Conservation (phyloP, 1,284 basidiomycete genomes). For the Singerocomus inundabilis region DNA sequence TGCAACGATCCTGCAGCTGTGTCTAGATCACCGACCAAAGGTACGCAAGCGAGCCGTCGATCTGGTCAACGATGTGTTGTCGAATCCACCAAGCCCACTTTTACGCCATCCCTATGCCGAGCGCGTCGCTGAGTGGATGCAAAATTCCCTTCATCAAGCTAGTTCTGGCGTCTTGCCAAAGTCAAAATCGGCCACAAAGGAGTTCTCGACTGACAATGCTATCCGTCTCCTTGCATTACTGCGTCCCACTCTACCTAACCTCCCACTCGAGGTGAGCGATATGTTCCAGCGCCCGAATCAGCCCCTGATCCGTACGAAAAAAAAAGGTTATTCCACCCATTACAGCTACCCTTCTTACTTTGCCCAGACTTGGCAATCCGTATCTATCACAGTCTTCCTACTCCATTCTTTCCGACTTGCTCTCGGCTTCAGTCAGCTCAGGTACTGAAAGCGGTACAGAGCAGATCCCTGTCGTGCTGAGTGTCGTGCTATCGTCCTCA, state of each 20-base stretch:
- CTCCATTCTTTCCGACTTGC: conserved; percentile 74
- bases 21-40: conserved; percentile 89
- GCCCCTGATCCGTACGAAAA: conserved; percentile 5
- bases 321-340: conserved; percentile 68
- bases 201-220: conserved; percentile 66
- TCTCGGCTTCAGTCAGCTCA: conserved; percentile 46
- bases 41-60: conserved; percentile 91
- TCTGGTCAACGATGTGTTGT: conserved; percentile 74
- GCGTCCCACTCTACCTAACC: conserved; percentile 60
- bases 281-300: conserved; percentile 9
- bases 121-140: conserved; percentile 78
- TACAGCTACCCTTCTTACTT: conserved; percentile 66
- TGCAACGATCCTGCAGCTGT: conserved; percentile 77
- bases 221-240: conserved; percentile 82
- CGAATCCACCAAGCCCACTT: conserved; percentile 73
- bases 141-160: conserved; percentile 65
- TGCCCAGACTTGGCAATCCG: conserved; percentile 80
- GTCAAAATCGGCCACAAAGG: conserved; percentile 54
- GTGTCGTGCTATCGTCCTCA: conserved; percentile 71
- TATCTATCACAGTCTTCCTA: conserved; percentile 85
- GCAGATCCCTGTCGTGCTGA: conserved; percentile 68
- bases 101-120: conserved; percentile 83
- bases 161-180: conserved; percentile 60
- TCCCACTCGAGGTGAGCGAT: conserved; percentile 62
- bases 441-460: conserved; percentile 46